phyloP scores from a whole-genome alignment of 805 yeast species.

The Lipomyces mesembrius region DNA sequence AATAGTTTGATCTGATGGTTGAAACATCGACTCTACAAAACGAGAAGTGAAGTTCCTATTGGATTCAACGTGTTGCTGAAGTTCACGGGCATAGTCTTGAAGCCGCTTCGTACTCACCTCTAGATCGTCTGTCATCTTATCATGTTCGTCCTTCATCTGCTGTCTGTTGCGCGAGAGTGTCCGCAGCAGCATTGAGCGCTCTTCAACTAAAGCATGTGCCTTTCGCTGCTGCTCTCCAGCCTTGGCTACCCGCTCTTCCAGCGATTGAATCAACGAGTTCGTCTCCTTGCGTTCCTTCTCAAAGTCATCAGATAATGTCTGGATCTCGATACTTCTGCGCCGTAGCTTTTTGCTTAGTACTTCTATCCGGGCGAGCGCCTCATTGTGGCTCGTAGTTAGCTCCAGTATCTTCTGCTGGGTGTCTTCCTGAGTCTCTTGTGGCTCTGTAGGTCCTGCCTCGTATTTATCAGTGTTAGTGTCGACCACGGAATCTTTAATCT shows the following conservation, averaged over 20 bases:
- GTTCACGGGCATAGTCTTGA: conserved; percentile 21
- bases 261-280: conserved; percentile 10
- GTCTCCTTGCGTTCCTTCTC: conserved; percentile 22
- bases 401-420: background rate
- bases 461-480: background rate
- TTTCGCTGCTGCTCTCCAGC: conserved; percentile 13
- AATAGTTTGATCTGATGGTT: background rate
- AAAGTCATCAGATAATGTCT: conserved; percentile 6
- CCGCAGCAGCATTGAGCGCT: conserved; percentile 5
- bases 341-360: conserved; percentile 11
- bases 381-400: background rate
- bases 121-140: conserved; percentile 15
- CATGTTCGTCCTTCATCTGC: conserved; percentile 13
- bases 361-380: conserved; percentile 1
- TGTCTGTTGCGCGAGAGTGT: background rate
- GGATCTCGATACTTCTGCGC: conserved; percentile 4
- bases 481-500: conserved; percentile 16
- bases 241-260: conserved; percentile 11
- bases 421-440: background rate
- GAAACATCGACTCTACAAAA: background rate
- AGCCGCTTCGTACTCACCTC: conserved; percentile 13
- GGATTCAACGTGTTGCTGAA: conserved; percentile 24
- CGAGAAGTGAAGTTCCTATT: conserved; percentile 17
- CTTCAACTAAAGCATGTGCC: conserved; percentile 7
- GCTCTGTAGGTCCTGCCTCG: background rate